phyloP scores from a whole-genome alignment of 2,329 filamentous ascomycete species.

The Aureobasidium sp. region DNA sequence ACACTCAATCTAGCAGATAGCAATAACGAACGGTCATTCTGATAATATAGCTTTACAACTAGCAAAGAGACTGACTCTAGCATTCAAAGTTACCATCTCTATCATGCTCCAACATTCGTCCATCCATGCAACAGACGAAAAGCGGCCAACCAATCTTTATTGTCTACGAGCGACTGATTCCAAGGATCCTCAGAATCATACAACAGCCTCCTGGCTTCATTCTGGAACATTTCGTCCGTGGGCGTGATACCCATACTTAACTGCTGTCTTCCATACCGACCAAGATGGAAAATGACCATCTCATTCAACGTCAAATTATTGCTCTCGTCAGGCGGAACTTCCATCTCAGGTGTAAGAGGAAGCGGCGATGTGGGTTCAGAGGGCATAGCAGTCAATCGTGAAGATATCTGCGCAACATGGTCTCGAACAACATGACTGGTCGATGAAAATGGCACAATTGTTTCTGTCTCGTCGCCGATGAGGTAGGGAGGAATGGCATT shows the following conservation, averaged over 20 bases:
- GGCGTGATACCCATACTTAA: constrained; percentile 33
- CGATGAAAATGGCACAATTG: constrained; percentile 42
- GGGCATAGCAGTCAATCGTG: not conserved
- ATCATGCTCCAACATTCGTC: not conserved
- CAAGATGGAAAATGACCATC: constrained; percentile 41
- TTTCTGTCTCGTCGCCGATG: constrained; percentile 42
- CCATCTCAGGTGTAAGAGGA: constrained; percentile 7
- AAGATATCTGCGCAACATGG: constrained; percentile 7
- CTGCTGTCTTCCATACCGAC: constrained; percentile 38
- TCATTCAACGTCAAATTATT: constrained; percentile 36
- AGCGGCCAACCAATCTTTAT: constrained; percentile 40
- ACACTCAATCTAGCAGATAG: too few species aligned
- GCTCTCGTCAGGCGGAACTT: not conserved
- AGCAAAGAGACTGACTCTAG: too few species aligned
- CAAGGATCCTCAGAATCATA: constrained; percentile 45
- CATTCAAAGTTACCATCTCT: not conserved
- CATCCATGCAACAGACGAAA: constrained; percentile 29
- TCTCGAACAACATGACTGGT: not conserved
- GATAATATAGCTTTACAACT: too few species aligned
- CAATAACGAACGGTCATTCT: too few species aligned
- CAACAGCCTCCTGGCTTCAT: constrained; percentile 39
- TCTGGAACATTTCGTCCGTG: constrained; percentile 45
- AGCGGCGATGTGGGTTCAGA: constrained; percentile 5
- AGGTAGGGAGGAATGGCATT: constrained; percentile 48
- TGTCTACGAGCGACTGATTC: constrained; percentile 37